Evolutionary conservation across 768 basidiomycete species (phyloP).

Genomic region (Amanita subjunquillea): DNA sequence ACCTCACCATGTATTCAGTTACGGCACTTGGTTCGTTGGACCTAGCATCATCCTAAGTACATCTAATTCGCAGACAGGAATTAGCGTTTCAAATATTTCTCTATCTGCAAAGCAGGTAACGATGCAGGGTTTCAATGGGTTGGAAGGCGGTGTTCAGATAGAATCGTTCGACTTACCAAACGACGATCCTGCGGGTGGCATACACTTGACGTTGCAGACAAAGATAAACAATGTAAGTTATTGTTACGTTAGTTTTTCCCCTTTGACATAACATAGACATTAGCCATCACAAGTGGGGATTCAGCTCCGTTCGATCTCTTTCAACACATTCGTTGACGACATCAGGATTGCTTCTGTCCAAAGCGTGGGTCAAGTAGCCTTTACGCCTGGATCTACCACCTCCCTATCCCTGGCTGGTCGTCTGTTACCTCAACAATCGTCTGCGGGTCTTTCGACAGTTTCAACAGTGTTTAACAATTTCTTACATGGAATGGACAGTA

Average conservation of each 20-base stretch:
- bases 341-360: constrained; percentile 51
- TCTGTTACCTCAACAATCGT: constrained; percentile 47
- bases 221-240: constrained; percentile 45
- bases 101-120: constrained; percentile 48
- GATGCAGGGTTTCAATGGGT: constrained; percentile 61
- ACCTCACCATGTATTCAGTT: constrained; percentile 24
- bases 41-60: not conserved
- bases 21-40: constrained; percentile 37
- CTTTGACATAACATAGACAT: constrained; percentile 6
- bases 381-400: constrained; percentile 43
- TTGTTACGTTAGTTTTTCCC: not conserved
- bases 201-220: constrained; percentile 55
- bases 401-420: constrained; percentile 48
- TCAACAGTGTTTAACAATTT: constrained; percentile 65
- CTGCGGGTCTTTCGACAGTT: constrained; percentile 43
- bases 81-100: constrained; percentile 44
- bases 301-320: constrained; percentile 46
- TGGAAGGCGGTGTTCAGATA: constrained; percentile 52
- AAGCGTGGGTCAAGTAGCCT: constrained; percentile 36
- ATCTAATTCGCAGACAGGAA: constrained; percentile 25
- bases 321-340: constrained; percentile 44
- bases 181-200: constrained; percentile 63
- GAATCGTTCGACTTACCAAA: constrained; percentile 60
- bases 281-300: constrained; percentile 74
- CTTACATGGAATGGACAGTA: constrained; percentile 54